phyloP scores from a whole-genome alignment of 108 stramenopile species.

The Aurantiochytrium sp. region DNA sequence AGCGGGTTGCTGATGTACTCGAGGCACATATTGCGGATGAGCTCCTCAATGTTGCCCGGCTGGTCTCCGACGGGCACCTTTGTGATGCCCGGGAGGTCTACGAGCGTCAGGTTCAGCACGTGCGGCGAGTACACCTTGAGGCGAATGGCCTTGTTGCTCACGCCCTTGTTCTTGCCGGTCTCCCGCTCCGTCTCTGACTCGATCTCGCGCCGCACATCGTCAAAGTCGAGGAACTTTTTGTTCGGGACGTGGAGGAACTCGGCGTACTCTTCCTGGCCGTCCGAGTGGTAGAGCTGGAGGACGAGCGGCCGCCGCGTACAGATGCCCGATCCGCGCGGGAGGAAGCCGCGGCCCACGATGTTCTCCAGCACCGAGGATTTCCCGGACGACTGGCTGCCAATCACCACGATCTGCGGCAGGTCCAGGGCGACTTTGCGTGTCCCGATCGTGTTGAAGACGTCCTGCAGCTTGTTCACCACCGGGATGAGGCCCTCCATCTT shows the following conservation, averaged over 20 bases:
- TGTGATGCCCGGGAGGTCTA: conserved; percentile 89
- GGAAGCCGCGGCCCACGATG: conserved; percentile 79
- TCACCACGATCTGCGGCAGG: conserved; percentile 97
- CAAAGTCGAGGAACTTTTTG: conserved; percentile 76
- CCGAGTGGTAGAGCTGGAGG: conserved; percentile 77
- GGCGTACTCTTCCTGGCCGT: conserved; percentile 70
- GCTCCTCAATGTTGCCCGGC: conserved; percentile 89
- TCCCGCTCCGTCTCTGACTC: conserved; percentile 82
- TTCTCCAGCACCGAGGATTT: conserved; percentile 94
- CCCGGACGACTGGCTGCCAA: conserved; percentile 88
- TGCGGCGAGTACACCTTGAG: conserved; percentile 85
- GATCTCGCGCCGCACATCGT: conserved; percentile 85
- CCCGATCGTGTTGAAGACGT: conserved; percentile 91
- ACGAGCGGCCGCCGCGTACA: conserved; percentile 91
- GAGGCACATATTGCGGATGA: conserved; percentile 81
- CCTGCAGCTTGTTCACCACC: conserved; percentile 95
- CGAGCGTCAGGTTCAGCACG: conserved; percentile 92
- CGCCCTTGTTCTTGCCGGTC: conserved; percentile 79
- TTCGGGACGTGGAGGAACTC: conserved; percentile 92
- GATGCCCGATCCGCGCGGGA: conserved; percentile 94
- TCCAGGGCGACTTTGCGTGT: conserved; percentile 74
- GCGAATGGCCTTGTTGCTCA: conserved; percentile 79
- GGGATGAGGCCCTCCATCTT: conserved; percentile 94
- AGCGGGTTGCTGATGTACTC: conserved; percentile 86
- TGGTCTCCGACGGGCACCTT: conserved; percentile 95